Evolutionary conservation across 129 eudicot genomes (phyloP).

Genomic region (Heracleum sosnowskyi): DNA sequence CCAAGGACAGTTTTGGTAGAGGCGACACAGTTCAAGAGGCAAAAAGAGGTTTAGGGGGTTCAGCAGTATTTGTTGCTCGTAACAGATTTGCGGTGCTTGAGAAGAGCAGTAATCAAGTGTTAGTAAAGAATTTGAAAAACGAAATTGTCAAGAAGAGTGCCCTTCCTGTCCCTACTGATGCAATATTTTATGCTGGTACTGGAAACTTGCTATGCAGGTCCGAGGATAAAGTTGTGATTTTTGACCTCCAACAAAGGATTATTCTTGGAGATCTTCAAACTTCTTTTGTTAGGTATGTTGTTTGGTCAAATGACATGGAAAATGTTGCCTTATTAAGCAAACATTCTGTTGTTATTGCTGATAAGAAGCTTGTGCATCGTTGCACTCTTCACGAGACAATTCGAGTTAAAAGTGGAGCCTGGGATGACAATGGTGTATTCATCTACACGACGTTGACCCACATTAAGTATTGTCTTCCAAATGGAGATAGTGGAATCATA

Average conservation of each 20-base stretch:
- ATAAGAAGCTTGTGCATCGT: slow-evolving; percentile 17
- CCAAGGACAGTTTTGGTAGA: slow-evolving; percentile 13
- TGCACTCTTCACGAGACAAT: slow-evolving; percentile 23
- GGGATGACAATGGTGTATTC: slow-evolving; percentile 22
- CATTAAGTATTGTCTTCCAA: slow-evolving; percentile 18
- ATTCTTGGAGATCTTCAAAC: slow-evolving; percentile 19
- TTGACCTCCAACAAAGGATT: slow-evolving; percentile 18
- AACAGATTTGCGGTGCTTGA: slow-evolving; percentile 18
- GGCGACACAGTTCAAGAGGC: slow-evolving; percentile 18
- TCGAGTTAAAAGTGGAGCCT: slow-evolving; percentile 18
- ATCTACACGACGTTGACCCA: slow-evolving; percentile 16
- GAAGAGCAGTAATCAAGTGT: slow-evolving; percentile 19
- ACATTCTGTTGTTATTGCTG: slow-evolving; percentile 16
- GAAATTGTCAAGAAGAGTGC: slow-evolving; percentile 19
- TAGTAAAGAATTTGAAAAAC: slow-evolving; percentile 16
- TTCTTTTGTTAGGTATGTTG: slow-evolving; percentile 14
- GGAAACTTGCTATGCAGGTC: slow-evolving; percentile 21
- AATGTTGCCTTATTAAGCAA: slow-evolving; percentile 17
- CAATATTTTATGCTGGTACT: slow-evolving; percentile 18
- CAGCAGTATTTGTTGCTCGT: slow-evolving; percentile 20
- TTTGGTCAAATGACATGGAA: slow-evolving; percentile 21
- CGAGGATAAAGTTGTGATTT: slow-evolving; percentile 16
- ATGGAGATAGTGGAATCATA: slow-evolving; percentile 19
- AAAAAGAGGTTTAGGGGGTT: slow-evolving; percentile 20
- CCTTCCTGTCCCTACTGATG: slow-evolving; percentile 16